phyloP scores from a whole-genome alignment of 2,329 filamentous ascomycete genomes.

The Mycogone perniciosa region DNA sequence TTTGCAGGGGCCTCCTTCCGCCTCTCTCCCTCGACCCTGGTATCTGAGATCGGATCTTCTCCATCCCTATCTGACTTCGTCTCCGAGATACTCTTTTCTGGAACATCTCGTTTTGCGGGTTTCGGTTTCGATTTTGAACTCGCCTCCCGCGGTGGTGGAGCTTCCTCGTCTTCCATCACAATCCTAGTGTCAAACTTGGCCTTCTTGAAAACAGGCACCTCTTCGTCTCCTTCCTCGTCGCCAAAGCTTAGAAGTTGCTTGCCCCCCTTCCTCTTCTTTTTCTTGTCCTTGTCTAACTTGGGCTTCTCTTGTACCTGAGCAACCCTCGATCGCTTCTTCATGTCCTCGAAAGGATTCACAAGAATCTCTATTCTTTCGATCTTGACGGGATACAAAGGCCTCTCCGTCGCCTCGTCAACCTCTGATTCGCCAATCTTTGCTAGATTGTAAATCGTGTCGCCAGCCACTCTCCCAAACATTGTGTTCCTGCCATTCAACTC shows the following conservation, averaged over 20 bases:
- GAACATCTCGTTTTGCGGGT: slow-evolving; percentile 15
- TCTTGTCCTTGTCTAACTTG: slow-evolving; percentile 45
- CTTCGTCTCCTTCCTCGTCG: slow-evolving; percentile 54
- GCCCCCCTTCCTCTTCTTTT: slow-evolving; percentile 65
- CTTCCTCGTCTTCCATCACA: slow-evolving; percentile 49
- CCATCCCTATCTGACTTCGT: not conserved
- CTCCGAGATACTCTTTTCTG: not conserved
- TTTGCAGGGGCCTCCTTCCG: slow-evolving; percentile 1
- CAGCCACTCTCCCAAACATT: slow-evolving; percentile 84
- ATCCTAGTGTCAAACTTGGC: slow-evolving; percentile 73
- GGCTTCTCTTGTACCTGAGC: slow-evolving; percentile 39
- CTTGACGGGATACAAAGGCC: slow-evolving; percentile 79
- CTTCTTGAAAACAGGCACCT: slow-evolving; percentile 60
- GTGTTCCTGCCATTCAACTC: slow-evolving; percentile 89
- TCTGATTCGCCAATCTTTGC: slow-evolving; percentile 90
- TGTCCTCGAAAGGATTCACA: slow-evolving; percentile 76
- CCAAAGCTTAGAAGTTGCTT: slow-evolving; percentile 77
- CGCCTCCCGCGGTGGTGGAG: slow-evolving; percentile 21
- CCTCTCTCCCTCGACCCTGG: not conserved
- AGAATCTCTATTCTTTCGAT: slow-evolving; percentile 69
- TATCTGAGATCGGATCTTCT: not conserved
- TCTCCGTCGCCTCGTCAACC: slow-evolving; percentile 68
- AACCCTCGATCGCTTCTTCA: slow-evolving; percentile 61
- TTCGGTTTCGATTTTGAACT: slow-evolving; percentile 23
- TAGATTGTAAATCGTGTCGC: slow-evolving; percentile 93